Evolutionary conservation across 2,329 filamentous ascomycete genomes (phyloP), one percentile per base, ranked within the genome.

Genomic region (Exophiala sp.): DNA sequence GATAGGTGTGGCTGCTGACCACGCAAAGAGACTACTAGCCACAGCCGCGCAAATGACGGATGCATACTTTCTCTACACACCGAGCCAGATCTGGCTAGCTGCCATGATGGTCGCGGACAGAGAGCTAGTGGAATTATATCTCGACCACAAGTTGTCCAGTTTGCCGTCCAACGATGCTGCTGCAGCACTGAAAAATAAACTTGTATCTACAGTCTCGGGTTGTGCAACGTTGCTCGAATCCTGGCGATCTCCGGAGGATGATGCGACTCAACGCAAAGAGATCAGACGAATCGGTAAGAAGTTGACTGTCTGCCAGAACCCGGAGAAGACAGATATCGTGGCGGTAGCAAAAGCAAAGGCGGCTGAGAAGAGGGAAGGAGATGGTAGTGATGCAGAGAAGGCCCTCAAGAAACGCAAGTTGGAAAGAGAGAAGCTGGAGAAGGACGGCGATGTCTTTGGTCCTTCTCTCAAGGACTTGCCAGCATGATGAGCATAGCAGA

Each of bases 41-140:
- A 87, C 85, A 50, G 88, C 89, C 53, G 88, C 91, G 0, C 76
- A 95, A 47, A 80, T 96, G 57, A 96, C 92, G 21, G 94, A 99
- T 65, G 91, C 84, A n/a, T 97, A 97, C 74, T 96, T 97, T 72
- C 87, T 96, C 71, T 97, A 89, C 73, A 92, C 92, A 0, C 94
- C 94, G 0, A 88, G 89, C 20, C 94, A 99, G 70, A 95, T 97
- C 68, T 91, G 91, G 85, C 80, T 97, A 55, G 86, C 89, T 0
- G 85, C 91, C 0, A 73, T 96, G 24, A 78, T 86, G 11, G 79
- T 95, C 47, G 88, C 86, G 0, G 92, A 97, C 67, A 63, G 66
- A 21, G 71, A 72, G 2, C 64, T 78, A 4, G 68, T 70, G 1
- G 66, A 73, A 50, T 73, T 72, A 57, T 77, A 76, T 59, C 64